These are phyloP conservation scores for Diaporthe vaccinii DNA, from an alignment of 2,329 filamentous ascomycete species.

Conservation along the genomic window DNA sequence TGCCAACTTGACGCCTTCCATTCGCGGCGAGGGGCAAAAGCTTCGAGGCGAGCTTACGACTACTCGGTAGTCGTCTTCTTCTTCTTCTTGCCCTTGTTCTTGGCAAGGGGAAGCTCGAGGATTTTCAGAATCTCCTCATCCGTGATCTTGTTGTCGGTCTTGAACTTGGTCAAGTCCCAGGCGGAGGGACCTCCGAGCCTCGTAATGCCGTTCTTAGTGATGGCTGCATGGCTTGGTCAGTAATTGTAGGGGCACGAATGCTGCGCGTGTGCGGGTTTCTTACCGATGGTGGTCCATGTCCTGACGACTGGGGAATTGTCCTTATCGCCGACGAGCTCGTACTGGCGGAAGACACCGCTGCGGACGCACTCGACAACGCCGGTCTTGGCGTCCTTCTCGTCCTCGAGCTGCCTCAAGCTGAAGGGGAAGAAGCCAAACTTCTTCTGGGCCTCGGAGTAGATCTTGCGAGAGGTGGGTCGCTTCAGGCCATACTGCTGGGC, in stretches of 20 bases:
- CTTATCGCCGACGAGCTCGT: constrained; percentile 96
- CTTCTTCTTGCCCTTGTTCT: constrained; percentile 93
- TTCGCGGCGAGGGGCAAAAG: not conserved
- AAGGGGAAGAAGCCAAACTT: constrained; percentile 99
- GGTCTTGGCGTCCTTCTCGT: constrained; percentile 95
- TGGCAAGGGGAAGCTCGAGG: constrained; percentile 86
- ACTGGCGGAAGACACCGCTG: constrained; percentile 91
- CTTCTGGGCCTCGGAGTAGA: constrained; percentile 94
- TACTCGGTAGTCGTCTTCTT: constrained; percentile 64
- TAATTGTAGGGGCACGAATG: constrained; percentile 33
- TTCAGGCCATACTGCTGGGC: constrained; percentile 93
- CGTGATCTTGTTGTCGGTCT: constrained; percentile 97
- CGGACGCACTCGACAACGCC: constrained; percentile 97
- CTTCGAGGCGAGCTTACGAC: constrained; percentile 29
- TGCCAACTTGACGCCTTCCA: not conserved
- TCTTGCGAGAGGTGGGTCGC: constrained; percentile 91
- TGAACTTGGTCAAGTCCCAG: constrained; percentile 83
- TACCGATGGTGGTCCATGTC: constrained; percentile 92
- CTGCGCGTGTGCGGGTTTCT: constrained; percentile 52
- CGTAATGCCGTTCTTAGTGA: constrained; percentile 97
- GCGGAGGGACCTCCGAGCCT: constrained; percentile 83
- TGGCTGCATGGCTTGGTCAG: constrained; percentile 69
- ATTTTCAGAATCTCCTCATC: constrained; percentile 97
- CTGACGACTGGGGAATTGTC: constrained; percentile 87
- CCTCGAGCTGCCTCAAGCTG: constrained; percentile 95